A percentile compares a stretch with the other conserved stretches of the same genome.
Evolutionary conservation across 169 alveolate species (phyloP).

Genomic region (Cyclospora cayetanensis): DNA sequence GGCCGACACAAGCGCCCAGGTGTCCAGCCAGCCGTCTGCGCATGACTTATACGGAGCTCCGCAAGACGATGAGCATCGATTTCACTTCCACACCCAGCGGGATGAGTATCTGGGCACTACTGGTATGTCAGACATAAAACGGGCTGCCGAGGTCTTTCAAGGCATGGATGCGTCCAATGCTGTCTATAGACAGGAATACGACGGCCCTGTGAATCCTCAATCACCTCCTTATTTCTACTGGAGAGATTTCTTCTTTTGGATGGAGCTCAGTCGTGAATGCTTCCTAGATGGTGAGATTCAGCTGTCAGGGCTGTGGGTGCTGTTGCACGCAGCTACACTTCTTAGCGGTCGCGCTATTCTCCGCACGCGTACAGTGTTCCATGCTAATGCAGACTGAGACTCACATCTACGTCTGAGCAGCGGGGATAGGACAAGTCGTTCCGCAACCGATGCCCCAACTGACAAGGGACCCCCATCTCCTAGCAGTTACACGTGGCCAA

Average conservation of each 20-base stretch:
- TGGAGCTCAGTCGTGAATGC: slow-evolving; percentile 42
- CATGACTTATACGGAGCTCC: neutral
- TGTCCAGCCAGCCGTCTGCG: neutral
- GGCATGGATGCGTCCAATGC: too few relatives aligned
- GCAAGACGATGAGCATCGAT: neutral
- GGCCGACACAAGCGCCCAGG: neutral
- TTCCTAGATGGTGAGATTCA: slow-evolving; percentile 44
- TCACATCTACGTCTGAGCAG: too few relatives aligned
- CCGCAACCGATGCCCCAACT: neutral
- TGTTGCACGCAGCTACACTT: slow-evolving; percentile 36
- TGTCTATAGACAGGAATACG: neutral
- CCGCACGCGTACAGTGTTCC: neutral
- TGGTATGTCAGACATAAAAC: too few relatives aligned
- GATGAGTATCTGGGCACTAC: too few relatives aligned
- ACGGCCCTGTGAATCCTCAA: slow-evolving; percentile 13
- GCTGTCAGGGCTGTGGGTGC: slow-evolving; percentile 49
- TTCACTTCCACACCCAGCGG: neutral
- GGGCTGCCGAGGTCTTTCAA: too few relatives aligned
- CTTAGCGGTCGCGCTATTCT: slow-evolving; percentile 22
- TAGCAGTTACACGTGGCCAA: too few relatives aligned
- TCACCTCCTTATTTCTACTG: slow-evolving; percentile 46
- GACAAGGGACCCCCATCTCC: too few relatives aligned
- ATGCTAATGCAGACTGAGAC: neutral
- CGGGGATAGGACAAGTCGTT: too few relatives aligned
- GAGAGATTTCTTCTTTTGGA: slow-evolving; percentile 58